Evolutionary conservation across 495 filamentous ascomycete species (phyloP), one percentile per base, ranked within the genome.

Genomic region (Gamarada debralockiae): DNA sequence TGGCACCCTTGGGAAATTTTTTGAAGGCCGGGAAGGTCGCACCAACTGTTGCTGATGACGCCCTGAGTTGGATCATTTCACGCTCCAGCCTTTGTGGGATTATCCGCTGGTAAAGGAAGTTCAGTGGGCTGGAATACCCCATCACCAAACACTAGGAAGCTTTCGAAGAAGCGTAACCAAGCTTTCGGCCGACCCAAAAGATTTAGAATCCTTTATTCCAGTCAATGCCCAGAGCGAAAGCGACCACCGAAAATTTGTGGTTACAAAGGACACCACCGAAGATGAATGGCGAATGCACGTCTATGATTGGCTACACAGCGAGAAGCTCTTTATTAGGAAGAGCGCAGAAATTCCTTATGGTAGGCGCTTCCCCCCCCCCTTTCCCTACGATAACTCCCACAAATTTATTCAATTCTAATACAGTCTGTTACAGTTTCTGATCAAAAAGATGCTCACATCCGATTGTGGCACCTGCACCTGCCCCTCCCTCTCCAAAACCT

Each of bases 21-120:
- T n/a, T n/a, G n/a, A n/a, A n/a, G n/a, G n/a, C n/a, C n/a, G n/a
- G n/a, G 23, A 22, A 17, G 7, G 18, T 27, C 18, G n/a, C 4
- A 44, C 33, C 8, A 33, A 48, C 20, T 54, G 52, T 25, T 20
- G 46, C 5, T 54, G 46, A 39, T 56, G 50, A 21, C 43, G 50
- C 21, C 50, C 50, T 14, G 50, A 53, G 29, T 54, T 25, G 23
- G 23, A 36, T 20, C 18, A 43, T 1, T 23, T 50, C 34, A 12
- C 10, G 12, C 37, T 48, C 22, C 5, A 29, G 10, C 4, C 27
- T 29, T 29, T 29, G n/a, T n/a, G n/a, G 27, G 27, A 29, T 29
- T 29, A 29, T 29, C 27, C 27, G 10, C 27, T 10, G 10, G 5
- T 29, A 10, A 29, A 29, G 27, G 27, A 29, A 10, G 27, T 29